phyloP scores from a whole-genome alignment of 2,329 filamentous ascomycete genomes.

The Talaromyces rugulosus region DNA sequence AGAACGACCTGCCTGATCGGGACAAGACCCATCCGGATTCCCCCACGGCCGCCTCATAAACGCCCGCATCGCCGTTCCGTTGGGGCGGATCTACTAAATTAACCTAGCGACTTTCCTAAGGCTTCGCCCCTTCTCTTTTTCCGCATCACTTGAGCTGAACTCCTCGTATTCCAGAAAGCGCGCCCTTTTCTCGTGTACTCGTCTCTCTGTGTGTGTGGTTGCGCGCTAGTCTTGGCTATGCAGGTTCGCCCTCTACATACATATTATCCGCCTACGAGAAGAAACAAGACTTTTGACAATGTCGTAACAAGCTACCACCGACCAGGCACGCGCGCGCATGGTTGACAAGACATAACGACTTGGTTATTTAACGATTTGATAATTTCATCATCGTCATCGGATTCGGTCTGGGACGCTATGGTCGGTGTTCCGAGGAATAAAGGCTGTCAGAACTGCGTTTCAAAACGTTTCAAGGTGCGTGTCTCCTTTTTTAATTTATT shows the following conservation, averaged over 20 bases:
- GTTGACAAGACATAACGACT: too few species aligned
- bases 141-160: background rate
- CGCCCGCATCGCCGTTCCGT: background rate
- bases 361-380: background rate
- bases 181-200: too few species aligned
- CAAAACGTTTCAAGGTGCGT: conserved; percentile 19
- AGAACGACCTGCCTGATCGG: background rate
- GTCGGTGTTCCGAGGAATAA: conserved; percentile 28
- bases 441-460: conserved; percentile 28
- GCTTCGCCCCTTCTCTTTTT: too few species aligned
- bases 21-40: background rate
- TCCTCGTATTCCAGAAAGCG: background rate
- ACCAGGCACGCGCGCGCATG: background rate
- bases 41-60: background rate
- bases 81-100: background rate
- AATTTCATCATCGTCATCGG: background rate
- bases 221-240: background rate
- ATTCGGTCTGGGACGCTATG: conserved; percentile 21
- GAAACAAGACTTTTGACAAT: background rate
- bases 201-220: background rate
- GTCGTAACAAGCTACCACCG: background rate
- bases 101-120: too few species aligned
- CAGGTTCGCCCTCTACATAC: background rate
- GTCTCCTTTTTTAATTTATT: background rate
- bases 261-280: background rate